Evolutionary conservation across 495 filamentous ascomycete genomes (phyloP).

Genomic region (Cercophora sp.): DNA sequence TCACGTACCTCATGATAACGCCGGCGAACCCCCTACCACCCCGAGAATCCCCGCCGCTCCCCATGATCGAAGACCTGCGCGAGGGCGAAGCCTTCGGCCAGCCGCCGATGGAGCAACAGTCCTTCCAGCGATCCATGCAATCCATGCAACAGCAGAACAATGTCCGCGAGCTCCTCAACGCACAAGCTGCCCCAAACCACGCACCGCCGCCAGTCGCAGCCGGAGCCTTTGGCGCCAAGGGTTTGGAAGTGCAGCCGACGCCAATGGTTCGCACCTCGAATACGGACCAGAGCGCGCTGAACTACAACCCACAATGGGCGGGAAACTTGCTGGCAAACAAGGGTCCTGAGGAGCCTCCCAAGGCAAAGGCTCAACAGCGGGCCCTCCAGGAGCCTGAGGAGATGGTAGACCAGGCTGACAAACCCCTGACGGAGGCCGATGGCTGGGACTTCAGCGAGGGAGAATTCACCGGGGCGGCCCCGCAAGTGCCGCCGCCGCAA

Average conservation of each 20-base stretch:
- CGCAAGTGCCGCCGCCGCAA: slow-evolving; percentile 39
- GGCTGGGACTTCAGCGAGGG: slow-evolving; percentile 91
- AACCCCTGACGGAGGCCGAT: slow-evolving; percentile 59
- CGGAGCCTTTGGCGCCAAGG: slow-evolving; percentile 34
- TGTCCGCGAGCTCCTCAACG: slow-evolving; percentile 31
- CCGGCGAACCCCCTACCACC: slow-evolving; percentile 60
- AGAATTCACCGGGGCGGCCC: slow-evolving; percentile 43
- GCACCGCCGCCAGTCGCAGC: slow-evolving; percentile 41
- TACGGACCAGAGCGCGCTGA: slow-evolving; percentile 32
- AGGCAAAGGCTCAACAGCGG: slow-evolving; percentile 26
- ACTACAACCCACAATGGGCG: too few relatives aligned
- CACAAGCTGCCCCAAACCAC: slow-evolving; percentile 49
- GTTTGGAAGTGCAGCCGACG: slow-evolving; percentile 36
- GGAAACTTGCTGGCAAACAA: too few relatives aligned
- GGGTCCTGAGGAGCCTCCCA: too few relatives aligned
- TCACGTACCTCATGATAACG: slow-evolving; percentile 62
- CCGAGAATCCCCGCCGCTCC: slow-evolving; percentile 48
- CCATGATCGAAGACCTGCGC: slow-evolving; percentile 46
- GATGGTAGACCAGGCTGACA: too few relatives aligned
- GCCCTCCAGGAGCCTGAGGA: slow-evolving; percentile 33
- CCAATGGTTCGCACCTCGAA: slow-evolving; percentile 45
- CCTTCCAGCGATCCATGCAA: slow-evolving; percentile 32
- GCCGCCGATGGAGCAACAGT: slow-evolving; percentile 27
- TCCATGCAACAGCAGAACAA: slow-evolving; percentile 44
- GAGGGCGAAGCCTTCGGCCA: slow-evolving; percentile 43